Evolutionary conservation across 1,284 basidiomycete species (phyloP).

Genomic region (Acaromyces ingoldii): DNA sequence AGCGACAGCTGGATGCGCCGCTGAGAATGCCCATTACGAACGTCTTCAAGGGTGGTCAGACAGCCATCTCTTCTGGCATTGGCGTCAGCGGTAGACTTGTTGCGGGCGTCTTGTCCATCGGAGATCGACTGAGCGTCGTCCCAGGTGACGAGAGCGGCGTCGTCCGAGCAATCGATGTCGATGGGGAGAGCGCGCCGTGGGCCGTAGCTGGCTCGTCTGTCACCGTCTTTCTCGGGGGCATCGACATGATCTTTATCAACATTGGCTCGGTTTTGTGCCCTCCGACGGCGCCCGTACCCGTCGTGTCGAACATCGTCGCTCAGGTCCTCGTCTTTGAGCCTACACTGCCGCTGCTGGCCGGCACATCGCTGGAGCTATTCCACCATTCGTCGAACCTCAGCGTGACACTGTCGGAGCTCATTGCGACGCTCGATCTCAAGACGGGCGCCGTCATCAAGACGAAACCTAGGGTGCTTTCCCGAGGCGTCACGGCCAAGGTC

Average conservation of each 20-base stretch:
- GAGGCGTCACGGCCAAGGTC: constrained; percentile 75
- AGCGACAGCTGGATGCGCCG: constrained; percentile 70
- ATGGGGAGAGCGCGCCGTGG: constrained; percentile 74
- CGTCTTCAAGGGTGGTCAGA: constrained; percentile 75
- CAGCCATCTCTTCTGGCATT: constrained; percentile 65
- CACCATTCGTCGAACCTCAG: constrained; percentile 90
- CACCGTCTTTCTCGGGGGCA: constrained; percentile 73
- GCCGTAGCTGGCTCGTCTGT: constrained; percentile 85
- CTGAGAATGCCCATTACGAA: constrained; percentile 87
- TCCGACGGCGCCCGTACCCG: constrained; percentile 63
- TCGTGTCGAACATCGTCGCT: constrained; percentile 72
- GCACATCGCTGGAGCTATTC: constrained; percentile 76
- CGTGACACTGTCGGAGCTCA: constrained; percentile 74
- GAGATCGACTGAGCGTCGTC: constrained; percentile 76
- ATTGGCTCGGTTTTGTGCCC: constrained; percentile 88
- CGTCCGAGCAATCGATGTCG: constrained; percentile 76
- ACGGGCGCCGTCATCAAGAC: constrained; percentile 70
- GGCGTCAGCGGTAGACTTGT: constrained; percentile 82
- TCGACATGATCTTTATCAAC: constrained; percentile 76
- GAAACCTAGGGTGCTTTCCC: constrained; percentile 75
- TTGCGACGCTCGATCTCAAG: constrained; percentile 70
- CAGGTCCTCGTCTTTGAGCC: constrained; percentile 92
- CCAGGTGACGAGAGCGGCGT: constrained; percentile 86
- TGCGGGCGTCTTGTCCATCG: constrained; percentile 83
- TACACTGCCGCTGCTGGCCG: constrained; percentile 78